Evolutionary conservation across 2,329 filamentous ascomycete species (phyloP).

Genomic region (Nemania sp.): DNA sequence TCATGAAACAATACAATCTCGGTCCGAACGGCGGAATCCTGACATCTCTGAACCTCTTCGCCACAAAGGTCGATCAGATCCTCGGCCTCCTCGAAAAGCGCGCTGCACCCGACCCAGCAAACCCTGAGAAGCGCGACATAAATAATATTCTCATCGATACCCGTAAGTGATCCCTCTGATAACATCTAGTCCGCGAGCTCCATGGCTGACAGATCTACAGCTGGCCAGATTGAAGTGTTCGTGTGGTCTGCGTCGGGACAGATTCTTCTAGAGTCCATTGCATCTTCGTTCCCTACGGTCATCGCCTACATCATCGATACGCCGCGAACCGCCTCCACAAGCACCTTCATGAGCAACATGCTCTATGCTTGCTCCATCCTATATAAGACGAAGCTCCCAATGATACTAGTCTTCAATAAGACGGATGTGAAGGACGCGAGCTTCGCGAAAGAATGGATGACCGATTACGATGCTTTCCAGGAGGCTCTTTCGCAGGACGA

Average conservation of each 20-base stretch:
- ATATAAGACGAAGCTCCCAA: slow-evolving; percentile 97
- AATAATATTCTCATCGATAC: slow-evolving; percentile 92
- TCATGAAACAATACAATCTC: slow-evolving; percentile 99
- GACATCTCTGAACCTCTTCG: slow-evolving; percentile 93
- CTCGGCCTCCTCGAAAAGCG: slow-evolving; percentile 88
- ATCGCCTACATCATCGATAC: slow-evolving; percentile 98
- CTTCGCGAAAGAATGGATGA: slow-evolving; percentile 99
- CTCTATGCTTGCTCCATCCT: slow-evolving; percentile 97
- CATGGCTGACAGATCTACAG: slow-evolving; percentile 28
- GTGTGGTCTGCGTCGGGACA: slow-evolving; percentile 96
- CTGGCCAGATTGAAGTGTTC: slow-evolving; percentile 97
- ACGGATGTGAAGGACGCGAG: slow-evolving; percentile 90
- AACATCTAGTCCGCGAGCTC: not conserved
- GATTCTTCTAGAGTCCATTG: slow-evolving; percentile 89
- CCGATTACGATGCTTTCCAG: slow-evolving; percentile 96
- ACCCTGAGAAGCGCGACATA: slow-evolving; percentile 65
- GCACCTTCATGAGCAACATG: slow-evolving; percentile 99
- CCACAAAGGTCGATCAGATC: slow-evolving; percentile 97
- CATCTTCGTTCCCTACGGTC: slow-evolving; percentile 92
- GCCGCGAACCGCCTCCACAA: slow-evolving; percentile 86
- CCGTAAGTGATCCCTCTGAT: slow-evolving; percentile 44
- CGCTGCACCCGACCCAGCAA: slow-evolving; percentile 64
- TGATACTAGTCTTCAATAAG: slow-evolving; percentile 99
- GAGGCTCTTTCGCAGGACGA: slow-evolving; percentile 81
- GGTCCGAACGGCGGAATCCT: slow-evolving; percentile 96